A percentile compares a stretch with the other conserved stretches of the same genome.
Conservation (phyloP, 2,329 filamentous ascomycete species). For the Beauveria caledonica region DNA sequence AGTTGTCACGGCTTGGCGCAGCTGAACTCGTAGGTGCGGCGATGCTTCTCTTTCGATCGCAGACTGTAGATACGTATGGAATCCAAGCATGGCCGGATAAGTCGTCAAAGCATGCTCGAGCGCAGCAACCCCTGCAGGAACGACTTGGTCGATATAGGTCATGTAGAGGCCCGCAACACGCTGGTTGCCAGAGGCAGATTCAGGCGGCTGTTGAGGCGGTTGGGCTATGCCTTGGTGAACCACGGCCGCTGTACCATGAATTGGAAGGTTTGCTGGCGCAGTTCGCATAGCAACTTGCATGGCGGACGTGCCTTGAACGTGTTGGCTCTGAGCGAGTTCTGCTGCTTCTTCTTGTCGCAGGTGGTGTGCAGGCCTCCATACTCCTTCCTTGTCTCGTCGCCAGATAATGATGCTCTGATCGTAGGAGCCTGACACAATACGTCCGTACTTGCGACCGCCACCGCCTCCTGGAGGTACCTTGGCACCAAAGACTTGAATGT, state of each 20-base stretch:
- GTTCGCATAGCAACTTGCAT: neutral
- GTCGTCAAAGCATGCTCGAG: conserved; percentile 37
- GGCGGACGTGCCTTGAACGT: neutral
- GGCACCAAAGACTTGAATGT: conserved; percentile 73
- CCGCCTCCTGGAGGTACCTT: conserved; percentile 87
- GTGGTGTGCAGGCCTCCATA: conserved; percentile 72
- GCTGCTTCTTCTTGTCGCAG: conserved; percentile 68
- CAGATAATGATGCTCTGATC: conserved; percentile 95
- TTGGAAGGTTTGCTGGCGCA: neutral
- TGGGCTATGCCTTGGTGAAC: neutral
- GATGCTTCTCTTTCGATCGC: conserved; percentile 45
- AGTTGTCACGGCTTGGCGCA: conserved; percentile 41
- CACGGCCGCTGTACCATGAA: neutral
- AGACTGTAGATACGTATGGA: conserved; percentile 39
- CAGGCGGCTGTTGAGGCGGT: conserved; percentile 5
- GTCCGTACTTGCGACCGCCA: conserved; percentile 77
- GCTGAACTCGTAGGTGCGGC: conserved; percentile 37
- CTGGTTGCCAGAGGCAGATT: conserved; percentile 14
- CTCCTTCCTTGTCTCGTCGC: conserved; percentile 75
- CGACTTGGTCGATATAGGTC: conserved; percentile 43
- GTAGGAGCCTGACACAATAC: conserved; percentile 96
- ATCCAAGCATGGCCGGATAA: conserved; percentile 41
- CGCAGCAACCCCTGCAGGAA: conserved; percentile 41
- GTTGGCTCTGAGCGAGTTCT: conserved; percentile 32
- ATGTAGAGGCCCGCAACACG: conserved; percentile 36